Evolutionary conservation across 23 red algal species (phyloP), one percentile per base, ranked within the genome.

Genomic region (Pyropia yezoensis): DNA sequence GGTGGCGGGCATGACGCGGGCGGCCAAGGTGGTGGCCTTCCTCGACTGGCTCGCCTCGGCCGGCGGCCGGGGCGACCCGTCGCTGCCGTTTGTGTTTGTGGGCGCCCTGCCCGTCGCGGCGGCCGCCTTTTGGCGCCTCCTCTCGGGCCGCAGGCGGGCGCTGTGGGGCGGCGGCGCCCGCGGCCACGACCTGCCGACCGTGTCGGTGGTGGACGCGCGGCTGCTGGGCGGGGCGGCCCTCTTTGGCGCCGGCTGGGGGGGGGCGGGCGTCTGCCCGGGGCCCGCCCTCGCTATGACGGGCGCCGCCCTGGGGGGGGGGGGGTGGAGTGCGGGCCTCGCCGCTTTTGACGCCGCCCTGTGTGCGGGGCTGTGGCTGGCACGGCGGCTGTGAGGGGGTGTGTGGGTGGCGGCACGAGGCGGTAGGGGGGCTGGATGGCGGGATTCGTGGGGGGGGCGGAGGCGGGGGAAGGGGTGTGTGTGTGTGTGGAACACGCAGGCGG

Each of bases 161-260:
- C 2, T 33, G 30, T 33, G 30, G 30, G 30, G 18, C 30, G 30
- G 30, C 30, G 30, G 30, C 30, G 30, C 2, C 2, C 30, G 30
- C 6, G 30, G 30, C 30, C 72, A 71, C 61, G 52, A 64, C 21
- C 70, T 89, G 13, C 84, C 84, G 27, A 66, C 50, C 33, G 50
- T 20, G 19, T 63, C 56, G 20, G 63, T 19, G 29, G 65, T 89
- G 17, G 76, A 79, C 61, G 21, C 16, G 47, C 61, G 68, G 51
- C 63, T 89, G 49, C 21, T 89, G 24, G 49, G 71, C 14, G 84
- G 84, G 18, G 61, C 61, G 61, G 21, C 64, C 14, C 39, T 89
- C 65, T 89, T 89, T 49, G 84, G 84, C 18, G 53, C 54, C 5
- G 84, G 84, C 15, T 80, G 74, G 84, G 84, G 73, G 18, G 19